phyloP scores from a whole-genome alignment of 2,329 filamentous ascomycete genomes.

The Pestalotiopsis sp. region DNA sequence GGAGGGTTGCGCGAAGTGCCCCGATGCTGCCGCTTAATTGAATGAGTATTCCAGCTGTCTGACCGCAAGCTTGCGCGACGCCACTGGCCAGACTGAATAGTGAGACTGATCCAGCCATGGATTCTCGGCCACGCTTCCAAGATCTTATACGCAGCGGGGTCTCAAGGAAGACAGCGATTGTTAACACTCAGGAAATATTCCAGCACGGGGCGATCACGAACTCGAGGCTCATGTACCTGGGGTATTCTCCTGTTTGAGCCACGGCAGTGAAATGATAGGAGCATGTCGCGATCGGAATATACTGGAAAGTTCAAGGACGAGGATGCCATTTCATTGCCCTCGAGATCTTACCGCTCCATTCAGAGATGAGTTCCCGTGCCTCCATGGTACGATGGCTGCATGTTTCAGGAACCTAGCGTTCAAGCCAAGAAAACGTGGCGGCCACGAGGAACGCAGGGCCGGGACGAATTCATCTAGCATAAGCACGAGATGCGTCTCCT shows the following conservation, averaged over 20 bases:
- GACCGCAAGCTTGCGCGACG: neutral
- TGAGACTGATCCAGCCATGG: conserved; percentile 2
- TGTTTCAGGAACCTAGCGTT: conserved; percentile 4
- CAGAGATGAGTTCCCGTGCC: neutral
- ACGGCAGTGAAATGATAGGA: neutral
- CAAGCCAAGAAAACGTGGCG: neutral
- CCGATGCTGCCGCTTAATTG: neutral
- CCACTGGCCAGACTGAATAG: neutral
- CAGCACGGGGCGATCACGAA: neutral
- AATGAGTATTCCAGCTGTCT: neutral
- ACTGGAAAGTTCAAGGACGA: neutral
- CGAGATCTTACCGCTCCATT: neutral
- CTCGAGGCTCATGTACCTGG: neutral
- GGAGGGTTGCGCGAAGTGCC: neutral
- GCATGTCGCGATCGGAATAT: neutral
- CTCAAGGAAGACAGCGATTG: neutral
- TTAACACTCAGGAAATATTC: neutral
- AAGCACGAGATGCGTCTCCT: neutral
- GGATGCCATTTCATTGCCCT: too few relatives aligned
- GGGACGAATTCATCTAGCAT: neutral
- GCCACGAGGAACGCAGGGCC: conserved; percentile 1
- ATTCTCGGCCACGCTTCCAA: neutral
- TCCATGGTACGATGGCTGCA: conserved; percentile 5
- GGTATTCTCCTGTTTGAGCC: neutral
- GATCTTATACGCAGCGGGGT: neutral